phyloP scores from a whole-genome alignment of 495 filamentous ascomycete genomes.

The Trichodelitschia bisporula region DNA sequence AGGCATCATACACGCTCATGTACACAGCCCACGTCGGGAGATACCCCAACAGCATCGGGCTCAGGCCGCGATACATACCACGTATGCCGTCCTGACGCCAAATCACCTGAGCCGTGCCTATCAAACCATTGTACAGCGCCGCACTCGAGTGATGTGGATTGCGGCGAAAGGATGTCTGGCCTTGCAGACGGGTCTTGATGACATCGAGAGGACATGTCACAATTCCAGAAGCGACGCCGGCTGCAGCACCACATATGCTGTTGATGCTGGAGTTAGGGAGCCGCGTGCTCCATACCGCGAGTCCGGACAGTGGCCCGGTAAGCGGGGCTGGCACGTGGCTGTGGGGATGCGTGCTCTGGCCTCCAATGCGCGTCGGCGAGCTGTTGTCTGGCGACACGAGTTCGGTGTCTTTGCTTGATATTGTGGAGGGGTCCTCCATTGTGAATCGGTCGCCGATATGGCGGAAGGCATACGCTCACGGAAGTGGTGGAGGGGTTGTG shows the following conservation, averaged over 20 bases:
- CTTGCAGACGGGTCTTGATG: constrained; percentile 96
- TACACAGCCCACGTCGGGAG: constrained; percentile 96
- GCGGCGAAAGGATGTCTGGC: constrained; percentile 65
- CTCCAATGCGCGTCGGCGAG: too few species aligned
- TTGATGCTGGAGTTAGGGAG: constrained; percentile 28
- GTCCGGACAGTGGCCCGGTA: too few species aligned
- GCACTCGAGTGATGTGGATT: too few species aligned
- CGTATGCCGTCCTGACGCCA: constrained; percentile 68
- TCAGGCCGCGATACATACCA: constrained; percentile 82
- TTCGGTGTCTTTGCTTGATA: too few species aligned
- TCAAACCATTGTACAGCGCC: constrained; percentile 51
- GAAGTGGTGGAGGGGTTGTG: too few species aligned
- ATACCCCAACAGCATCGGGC: constrained; percentile 85
- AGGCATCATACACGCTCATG: constrained; percentile 80
- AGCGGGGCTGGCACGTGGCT: too few species aligned
- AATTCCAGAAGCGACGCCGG: constrained; percentile 74
- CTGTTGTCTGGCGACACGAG: too few species aligned
- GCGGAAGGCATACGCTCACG: too few species aligned
- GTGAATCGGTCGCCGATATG: too few species aligned
- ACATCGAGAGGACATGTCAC: constrained; percentile 96
- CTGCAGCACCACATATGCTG: constrained; percentile 59
- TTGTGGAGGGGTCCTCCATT: too few species aligned
- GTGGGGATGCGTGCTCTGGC: too few species aligned
- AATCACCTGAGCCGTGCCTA: constrained; percentile 67
- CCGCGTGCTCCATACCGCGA: too few species aligned